Percentiles rank a stretch among this genome's conserved stretches.
phyloP scores from a whole-genome alignment of 2,329 filamentous ascomycete genomes.

The Amesomyces nigricolor region DNA sequence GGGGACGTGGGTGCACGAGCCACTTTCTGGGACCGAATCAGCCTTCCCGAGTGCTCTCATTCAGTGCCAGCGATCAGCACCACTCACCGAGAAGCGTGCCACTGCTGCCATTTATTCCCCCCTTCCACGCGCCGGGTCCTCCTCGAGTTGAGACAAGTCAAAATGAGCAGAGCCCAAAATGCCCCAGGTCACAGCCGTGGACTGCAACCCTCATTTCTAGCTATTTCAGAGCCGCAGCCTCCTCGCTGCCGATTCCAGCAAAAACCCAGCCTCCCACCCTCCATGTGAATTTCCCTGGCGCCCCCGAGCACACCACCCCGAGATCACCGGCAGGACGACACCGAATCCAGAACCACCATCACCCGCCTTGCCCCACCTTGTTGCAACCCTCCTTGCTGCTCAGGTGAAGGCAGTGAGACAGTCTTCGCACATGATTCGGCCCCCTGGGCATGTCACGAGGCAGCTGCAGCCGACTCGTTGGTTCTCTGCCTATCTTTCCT shows the following conservation, averaged over 20 bases:
- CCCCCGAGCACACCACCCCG: conserved; percentile 1
- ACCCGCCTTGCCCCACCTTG: conserved; percentile 5
- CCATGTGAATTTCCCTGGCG: background rate
- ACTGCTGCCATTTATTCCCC: background rate
- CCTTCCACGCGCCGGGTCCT: too few relatives aligned
- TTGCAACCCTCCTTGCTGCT: conserved; percentile 8
- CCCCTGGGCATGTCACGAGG: conserved; percentile 20
- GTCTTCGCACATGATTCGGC: conserved; percentile 23
- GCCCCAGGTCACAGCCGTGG: background rate
- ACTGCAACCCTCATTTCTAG: too few relatives aligned
- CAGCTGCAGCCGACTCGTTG: background rate
- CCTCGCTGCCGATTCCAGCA: too few relatives aligned
- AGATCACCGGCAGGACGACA: background rate
- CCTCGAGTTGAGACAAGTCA: too few relatives aligned
- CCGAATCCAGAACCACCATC: background rate
- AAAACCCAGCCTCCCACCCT: too few relatives aligned
- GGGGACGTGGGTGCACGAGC: conserved; percentile 19
- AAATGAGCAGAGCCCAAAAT: too few relatives aligned
- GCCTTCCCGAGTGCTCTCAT: background rate
- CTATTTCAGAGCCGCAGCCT: too few relatives aligned
- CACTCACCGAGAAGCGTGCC: background rate
- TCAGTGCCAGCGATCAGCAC: conserved; percentile 19
- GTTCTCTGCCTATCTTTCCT: background rate
- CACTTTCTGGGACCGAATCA: conserved; percentile 16
- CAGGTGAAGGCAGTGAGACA: conserved; percentile 20